These are phyloP conservation scores for Pulveroboletus ravenelii DNA, from an alignment of 768 basidiomycete genomes.

Conservation along the genomic window DNA sequence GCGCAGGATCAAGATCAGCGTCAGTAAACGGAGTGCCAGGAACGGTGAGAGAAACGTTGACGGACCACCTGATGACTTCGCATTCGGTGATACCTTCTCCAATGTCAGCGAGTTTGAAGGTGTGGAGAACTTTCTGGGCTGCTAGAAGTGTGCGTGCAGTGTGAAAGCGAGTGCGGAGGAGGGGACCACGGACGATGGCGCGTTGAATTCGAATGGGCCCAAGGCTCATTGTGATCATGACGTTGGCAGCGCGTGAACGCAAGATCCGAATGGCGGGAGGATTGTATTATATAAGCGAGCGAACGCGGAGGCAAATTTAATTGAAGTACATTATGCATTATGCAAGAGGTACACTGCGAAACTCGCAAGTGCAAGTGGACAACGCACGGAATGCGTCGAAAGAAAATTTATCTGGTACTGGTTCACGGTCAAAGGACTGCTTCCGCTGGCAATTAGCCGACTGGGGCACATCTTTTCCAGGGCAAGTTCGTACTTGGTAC, in stretches of 20 bases:
- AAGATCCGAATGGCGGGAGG: background rate
- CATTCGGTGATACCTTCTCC: slow-evolving; percentile 91
- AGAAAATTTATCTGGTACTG: no score
- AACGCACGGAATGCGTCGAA: no score
- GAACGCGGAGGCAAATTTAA: no score
- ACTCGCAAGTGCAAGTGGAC: no score
- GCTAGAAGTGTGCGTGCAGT: slow-evolving; percentile 28
- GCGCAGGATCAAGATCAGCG: background rate
- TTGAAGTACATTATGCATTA: no score
- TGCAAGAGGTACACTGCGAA: no score
- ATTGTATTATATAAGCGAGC: slow-evolving; percentile 1
- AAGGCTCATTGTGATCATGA: slow-evolving; percentile 2
- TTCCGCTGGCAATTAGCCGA: no score
- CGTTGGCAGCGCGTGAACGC: background rate
- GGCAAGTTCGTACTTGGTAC: no score
- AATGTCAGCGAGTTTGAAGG: slow-evolving; percentile 79
- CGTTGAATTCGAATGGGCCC: slow-evolving; percentile 15
- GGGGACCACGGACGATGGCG: slow-evolving; percentile 22
- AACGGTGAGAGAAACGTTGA: slow-evolving; percentile 3
- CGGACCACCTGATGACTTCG: slow-evolving; percentile 82
- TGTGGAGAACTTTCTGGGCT: slow-evolving; percentile 40
- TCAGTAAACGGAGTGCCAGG: background rate
- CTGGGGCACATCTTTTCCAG: no score
- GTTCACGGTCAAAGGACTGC: no score
- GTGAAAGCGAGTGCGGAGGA: slow-evolving; percentile 36